A percentile compares a stretch with the other conserved stretches of the same genome.
These are phyloP conservation scores for Odontarrhena argentea DNA, from an alignment of 345 rosid genomes.

Conservation along the genomic window DNA sequence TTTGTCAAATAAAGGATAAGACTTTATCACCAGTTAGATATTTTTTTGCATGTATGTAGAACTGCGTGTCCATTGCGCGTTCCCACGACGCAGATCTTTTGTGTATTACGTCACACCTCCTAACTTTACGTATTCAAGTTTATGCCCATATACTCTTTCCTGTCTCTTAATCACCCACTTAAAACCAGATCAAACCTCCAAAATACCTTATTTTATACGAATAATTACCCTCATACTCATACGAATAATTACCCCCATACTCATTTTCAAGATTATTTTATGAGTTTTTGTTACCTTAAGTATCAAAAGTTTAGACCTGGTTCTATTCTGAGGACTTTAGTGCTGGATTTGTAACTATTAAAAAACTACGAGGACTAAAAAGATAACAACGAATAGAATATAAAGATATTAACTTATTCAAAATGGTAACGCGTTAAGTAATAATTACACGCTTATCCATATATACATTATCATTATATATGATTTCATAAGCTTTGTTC, in stretches of 20 bases:
- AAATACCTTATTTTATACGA: too few relatives aligned
- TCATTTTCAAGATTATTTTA: too few relatives aligned
- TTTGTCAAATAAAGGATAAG: constrained; percentile 26
- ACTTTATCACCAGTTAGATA: neutral
- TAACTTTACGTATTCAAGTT: neutral
- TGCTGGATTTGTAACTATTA: neutral
- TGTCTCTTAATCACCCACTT: neutral
- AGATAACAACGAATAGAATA: neutral
- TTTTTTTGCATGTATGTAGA: constrained; percentile 6
- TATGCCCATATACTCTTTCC: neutral
- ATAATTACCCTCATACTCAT: neutral
- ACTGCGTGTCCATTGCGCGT: constrained; percentile 39
- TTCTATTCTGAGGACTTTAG: neutral
- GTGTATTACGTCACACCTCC: neutral
- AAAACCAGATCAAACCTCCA: neutral
- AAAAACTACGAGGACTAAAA: constrained; percentile 4
- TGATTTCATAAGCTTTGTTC: neutral
- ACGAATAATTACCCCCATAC: accelerated
- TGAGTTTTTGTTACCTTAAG: neutral
- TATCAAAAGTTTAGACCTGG: neutral
- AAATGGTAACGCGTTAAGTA: constrained; percentile 39
- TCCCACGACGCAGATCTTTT: constrained; percentile 33
- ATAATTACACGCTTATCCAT: neutral
- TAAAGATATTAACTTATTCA: constrained; percentile 10
- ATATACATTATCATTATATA: constrained; percentile 4